Percentiles rank a stretch among this genome's conserved stretches.
Conservation (phyloP, 2,329 filamentous ascomycete species). For the Lithohypha guttulata region DNA sequence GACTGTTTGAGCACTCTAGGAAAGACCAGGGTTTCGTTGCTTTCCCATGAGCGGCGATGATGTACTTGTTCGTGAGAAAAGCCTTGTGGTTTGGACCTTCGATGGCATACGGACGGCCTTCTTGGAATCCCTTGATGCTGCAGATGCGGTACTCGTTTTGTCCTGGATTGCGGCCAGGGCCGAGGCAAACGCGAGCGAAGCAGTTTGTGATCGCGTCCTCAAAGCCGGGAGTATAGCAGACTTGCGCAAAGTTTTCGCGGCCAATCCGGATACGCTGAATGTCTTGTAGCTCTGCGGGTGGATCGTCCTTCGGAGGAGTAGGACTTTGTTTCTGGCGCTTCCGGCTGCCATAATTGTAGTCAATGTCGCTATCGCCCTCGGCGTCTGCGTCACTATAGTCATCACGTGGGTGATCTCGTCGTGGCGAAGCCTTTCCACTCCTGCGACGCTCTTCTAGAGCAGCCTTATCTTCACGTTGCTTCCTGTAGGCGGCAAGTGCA, state of each 20-base stretch:
- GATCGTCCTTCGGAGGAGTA: slow-evolving; percentile 49
- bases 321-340: slow-evolving; percentile 41
- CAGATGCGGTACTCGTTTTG: slow-evolving; percentile 78
- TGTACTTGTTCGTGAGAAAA: slow-evolving; percentile 79
- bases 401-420: slow-evolving; percentile 51
- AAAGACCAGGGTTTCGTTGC: slow-evolving; percentile 79
- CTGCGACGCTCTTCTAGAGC: slow-evolving; percentile 38
- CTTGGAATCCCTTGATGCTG: slow-evolving; percentile 76
- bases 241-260: slow-evolving; percentile 73
- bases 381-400: slow-evolving; percentile 50
- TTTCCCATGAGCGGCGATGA: slow-evolving; percentile 70
- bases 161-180: slow-evolving; percentile 60
- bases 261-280: slow-evolving; percentile 76
- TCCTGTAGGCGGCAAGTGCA: slow-evolving; percentile 62
- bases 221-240: slow-evolving; percentile 89
- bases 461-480: slow-evolving; percentile 49
- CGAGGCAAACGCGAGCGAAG: slow-evolving; percentile 75
- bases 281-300: slow-evolving; percentile 64
- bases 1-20: slow-evolving; percentile 74
- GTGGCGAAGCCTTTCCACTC: slow-evolving; percentile 37
- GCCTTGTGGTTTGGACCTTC: slow-evolving; percentile 60
- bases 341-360: slow-evolving; percentile 63
- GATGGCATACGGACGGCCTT: slow-evolving; percentile 74
- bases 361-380: slow-evolving; percentile 61
- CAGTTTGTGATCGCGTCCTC: slow-evolving; percentile 71